Base-by-base conservation (phyloP, 2,329 filamentous ascomycete genomes). In the Simplicillium sp. region DNA sequence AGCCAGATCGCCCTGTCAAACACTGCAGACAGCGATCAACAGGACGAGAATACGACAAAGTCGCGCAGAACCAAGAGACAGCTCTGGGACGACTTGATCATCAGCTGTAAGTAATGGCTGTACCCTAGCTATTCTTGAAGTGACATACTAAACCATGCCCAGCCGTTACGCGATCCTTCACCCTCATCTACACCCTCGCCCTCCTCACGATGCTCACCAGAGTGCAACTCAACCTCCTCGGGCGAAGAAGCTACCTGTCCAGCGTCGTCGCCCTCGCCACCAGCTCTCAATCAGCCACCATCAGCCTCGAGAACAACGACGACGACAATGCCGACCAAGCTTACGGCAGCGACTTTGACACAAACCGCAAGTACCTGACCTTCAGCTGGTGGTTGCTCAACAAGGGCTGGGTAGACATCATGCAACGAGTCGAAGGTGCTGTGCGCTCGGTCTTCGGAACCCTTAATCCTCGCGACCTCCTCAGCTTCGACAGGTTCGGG, bases 311-410 rank as follows among this genome's bases (percentile, higher is more conserved):
- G 65, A 92, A 97, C 60, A 82, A 94, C 54, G 90, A 96, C 57
- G 89, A 96, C 57, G 87, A 92, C 57, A 83, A 84, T 54, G 71
- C 76, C 14, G 85, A 90, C 40, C 84, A 89, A 52, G 75, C 80
- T 4, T 88, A 94, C 56, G 88, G 88, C 35, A 90, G 85, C 60
- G 92, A 98, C 61, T 96, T 95, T 51, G 89, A 96, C 60, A 94
- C 88, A 29, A 98, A 98, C 62, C 76, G 89, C 51, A 85, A 86
- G 55, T 98, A 97, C 57, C 71, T 98, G 37, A 94, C 89, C 33
- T 94, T 97, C 60, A 95, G 87, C 64, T 98, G 92, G 92, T 98
- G 90, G 89, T 68, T 98, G 36, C 71, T 98, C 37, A 90, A 98
- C 63, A 79, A 80, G 49, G 92, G 92, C 34, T 97, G 88, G 81